Evolutionary conservation across 768 basidiomycete species (phyloP).

Genomic region (Agrocybe praecox): DNA sequence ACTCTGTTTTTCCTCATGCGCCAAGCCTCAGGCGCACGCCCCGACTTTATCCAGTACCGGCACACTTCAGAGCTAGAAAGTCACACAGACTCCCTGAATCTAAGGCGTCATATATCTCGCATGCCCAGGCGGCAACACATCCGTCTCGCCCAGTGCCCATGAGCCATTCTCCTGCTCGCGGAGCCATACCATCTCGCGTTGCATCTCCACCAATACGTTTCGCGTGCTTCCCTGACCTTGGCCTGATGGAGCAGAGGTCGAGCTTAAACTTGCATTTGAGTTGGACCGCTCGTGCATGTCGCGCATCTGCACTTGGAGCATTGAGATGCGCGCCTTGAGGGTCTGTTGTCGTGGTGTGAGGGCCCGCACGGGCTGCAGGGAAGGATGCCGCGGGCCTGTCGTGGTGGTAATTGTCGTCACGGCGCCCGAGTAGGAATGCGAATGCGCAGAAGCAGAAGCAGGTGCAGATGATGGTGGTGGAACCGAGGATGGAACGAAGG

Average conservation of each 20-base stretch:
- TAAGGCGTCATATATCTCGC: constrained; percentile 19
- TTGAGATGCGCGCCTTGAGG: constrained; percentile 13
- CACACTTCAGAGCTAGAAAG: too few relatives aligned
- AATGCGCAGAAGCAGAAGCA: neutral
- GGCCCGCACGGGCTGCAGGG: constrained; percentile 1
- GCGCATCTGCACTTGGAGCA: constrained; percentile 19
- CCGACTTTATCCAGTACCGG: too few relatives aligned
- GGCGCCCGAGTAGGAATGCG: neutral
- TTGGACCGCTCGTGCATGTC: constrained; percentile 9
- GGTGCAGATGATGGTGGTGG: neutral
- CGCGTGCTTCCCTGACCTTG: constrained; percentile 1
- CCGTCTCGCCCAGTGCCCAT: constrained; percentile 23
- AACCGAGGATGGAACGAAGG: neutral
- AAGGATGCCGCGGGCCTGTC: neutral
- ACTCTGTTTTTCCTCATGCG: too few relatives aligned
- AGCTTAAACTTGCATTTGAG: too few relatives aligned
- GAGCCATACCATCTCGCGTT: constrained; percentile 24
- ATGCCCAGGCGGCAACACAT: constrained; percentile 19
- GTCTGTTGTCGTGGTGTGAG: constrained; percentile 15
- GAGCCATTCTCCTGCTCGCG: constrained; percentile 18
- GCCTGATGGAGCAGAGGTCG: too few relatives aligned
- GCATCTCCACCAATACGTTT: constrained; percentile 21
- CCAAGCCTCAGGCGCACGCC: too few relatives aligned
- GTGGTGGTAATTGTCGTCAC: neutral
- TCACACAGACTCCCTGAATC: too few relatives aligned